Percentiles rank a stretch among this genome's conserved stretches.
Conservation (phyloP, 2,329 filamentous ascomycete genomes). For the Colletotrichum australisinense region DNA sequence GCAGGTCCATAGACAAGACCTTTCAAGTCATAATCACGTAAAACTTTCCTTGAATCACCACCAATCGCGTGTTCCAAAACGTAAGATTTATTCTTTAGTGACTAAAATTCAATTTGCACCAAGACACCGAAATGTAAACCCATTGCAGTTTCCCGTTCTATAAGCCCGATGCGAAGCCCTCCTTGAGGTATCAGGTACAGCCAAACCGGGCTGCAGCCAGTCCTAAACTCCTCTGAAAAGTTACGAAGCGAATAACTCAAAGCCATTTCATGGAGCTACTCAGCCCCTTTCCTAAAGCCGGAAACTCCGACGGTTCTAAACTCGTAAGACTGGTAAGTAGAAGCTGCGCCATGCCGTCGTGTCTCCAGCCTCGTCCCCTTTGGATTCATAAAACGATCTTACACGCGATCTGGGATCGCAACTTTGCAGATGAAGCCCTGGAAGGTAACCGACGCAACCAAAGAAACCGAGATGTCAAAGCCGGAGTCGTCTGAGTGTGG, state of each 20-base stretch:
- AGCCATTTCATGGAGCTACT: conserved; percentile 14
- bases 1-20: neutral
- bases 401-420: conserved; percentile 30
- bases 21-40: neutral
- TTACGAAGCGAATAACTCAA: neutral
- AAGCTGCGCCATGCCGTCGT: neutral
- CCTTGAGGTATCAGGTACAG: conserved; percentile 10
- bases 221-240: conserved; percentile 11
- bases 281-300: conserved; percentile 2
- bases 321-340: neutral
- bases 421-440: conserved; percentile 17
- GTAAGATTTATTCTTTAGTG: neutral
- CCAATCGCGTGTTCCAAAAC: conserved; percentile 6
- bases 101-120: neutral
- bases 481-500: neutral
- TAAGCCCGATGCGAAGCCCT: neutral
- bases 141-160: conserved; percentile 3
- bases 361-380: neutral
- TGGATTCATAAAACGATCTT: conserved; percentile 4
- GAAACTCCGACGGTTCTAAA: neutral
- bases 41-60: neutral
- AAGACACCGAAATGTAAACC: neutral
- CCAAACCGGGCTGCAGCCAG: neutral
- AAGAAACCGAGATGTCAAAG: neutral
- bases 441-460: neutral